phyloP scores from a whole-genome alignment of 768 basidiomycete genomes.

The Chalciporus piperatus region DNA sequence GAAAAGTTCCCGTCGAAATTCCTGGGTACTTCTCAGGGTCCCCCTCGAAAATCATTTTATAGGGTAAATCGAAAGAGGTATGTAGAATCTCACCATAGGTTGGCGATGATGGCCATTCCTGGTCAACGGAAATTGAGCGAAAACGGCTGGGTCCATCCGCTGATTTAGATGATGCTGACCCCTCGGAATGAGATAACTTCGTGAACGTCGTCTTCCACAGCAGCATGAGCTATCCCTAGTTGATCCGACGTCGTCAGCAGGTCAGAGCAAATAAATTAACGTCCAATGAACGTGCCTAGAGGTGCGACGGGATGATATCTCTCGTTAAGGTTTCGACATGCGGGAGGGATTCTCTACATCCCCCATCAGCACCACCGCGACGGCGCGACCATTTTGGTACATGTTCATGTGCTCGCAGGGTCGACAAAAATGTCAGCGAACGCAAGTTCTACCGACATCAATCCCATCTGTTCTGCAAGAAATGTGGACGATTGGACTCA shows the following conservation, averaged over 20 bases:
- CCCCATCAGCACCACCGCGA: too few relatives aligned
- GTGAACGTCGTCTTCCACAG: slow-evolving; percentile 7
- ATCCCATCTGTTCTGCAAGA: not conserved
- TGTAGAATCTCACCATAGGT: slow-evolving; percentile 5
- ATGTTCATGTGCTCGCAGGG: too few relatives aligned
- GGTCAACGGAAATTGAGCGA: not conserved
- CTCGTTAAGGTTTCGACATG: slow-evolving; percentile 16
- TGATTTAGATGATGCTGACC: not conserved
- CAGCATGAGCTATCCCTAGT: slow-evolving; percentile 5
- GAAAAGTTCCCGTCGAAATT: slow-evolving; percentile 38
- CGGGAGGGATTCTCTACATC: slow-evolving; percentile 9
- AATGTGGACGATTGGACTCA: slow-evolving; percentile 22
- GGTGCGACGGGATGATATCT: slow-evolving; percentile 25
- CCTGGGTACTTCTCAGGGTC: slow-evolving; percentile 33
- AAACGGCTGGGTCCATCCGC: not conserved
- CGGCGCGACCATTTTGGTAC: too few relatives aligned
- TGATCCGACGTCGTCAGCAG: not conserved
- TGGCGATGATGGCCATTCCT: slow-evolving; percentile 4
- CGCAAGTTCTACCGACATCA: slow-evolving; percentile 25
- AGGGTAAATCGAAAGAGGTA: too few relatives aligned
- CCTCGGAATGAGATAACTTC: slow-evolving; percentile 7
- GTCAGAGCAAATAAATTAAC: not conserved
- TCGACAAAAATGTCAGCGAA: slow-evolving; percentile 53
- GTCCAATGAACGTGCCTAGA: slow-evolving; percentile 15
- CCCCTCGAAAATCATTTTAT: slow-evolving; percentile 22